Evolutionary conservation across 257 asterid genomes (phyloP).

Genomic region (Handroanthus guayacan): DNA sequence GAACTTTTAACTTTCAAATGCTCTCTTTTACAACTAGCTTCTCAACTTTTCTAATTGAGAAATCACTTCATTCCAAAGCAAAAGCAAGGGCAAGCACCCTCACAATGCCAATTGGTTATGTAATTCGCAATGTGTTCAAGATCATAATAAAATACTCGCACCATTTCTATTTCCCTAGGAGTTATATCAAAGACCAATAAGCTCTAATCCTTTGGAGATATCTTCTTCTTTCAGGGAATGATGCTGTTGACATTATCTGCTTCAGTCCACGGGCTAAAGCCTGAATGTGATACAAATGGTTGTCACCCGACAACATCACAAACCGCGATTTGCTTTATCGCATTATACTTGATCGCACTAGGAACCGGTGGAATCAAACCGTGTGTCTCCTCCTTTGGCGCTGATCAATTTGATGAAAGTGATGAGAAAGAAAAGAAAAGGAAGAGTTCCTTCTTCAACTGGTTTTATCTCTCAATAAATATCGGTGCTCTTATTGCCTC

Average conservation of each 20-base stretch:
- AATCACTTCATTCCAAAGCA: too few relatives aligned
- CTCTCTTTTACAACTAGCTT: too few relatives aligned
- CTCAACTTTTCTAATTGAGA: too few relatives aligned
- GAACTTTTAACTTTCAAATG: too few relatives aligned
- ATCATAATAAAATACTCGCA: neutral
- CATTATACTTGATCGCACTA: slow-evolving; percentile 76
- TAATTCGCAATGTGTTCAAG: neutral
- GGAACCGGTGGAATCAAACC: slow-evolving; percentile 99
- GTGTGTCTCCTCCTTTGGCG: slow-evolving; percentile 91
- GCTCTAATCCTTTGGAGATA: neutral
- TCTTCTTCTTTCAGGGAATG: slow-evolving; percentile 65
- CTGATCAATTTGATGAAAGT: slow-evolving; percentile 86
- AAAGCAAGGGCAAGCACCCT: too few relatives aligned
- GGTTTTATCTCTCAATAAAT: slow-evolving; percentile 83
- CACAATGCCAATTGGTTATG: neutral
- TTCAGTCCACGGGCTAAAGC: slow-evolving; percentile 63
- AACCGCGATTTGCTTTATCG: slow-evolving; percentile 48
- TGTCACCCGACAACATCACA: slow-evolving; percentile 68
- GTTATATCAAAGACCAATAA: neutral
- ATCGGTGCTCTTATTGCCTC: slow-evolving; percentile 89
- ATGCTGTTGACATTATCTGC: slow-evolving; percentile 78
- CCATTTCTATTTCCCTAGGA: neutral
- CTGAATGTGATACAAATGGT: slow-evolving; percentile 45
- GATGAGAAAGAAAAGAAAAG: slow-evolving; percentile 67
- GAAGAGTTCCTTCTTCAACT: slow-evolving; percentile 91